These are phyloP conservation scores for Penicillium sp. DNA, from an alignment of 2,329 filamentous ascomycete genomes.

Conservation along the genomic window DNA sequence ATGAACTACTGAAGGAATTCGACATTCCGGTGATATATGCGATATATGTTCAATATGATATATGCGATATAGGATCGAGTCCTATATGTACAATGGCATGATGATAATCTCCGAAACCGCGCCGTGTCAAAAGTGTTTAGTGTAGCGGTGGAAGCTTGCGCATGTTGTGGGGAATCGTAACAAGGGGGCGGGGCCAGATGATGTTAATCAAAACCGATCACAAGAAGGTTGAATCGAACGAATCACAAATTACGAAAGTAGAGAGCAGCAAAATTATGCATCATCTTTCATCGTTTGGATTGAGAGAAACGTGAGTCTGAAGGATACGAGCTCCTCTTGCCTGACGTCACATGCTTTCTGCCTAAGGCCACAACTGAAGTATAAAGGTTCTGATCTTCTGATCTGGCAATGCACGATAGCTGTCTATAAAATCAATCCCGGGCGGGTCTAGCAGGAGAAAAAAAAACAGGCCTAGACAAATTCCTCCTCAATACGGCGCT, in stretches of 20 bases:
- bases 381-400: not conserved
- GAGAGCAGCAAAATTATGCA: not conserved
- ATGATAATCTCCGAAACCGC: not conserved
- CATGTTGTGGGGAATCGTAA: not conserved
- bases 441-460: not conserved
- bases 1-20: slow-evolving; percentile 3
- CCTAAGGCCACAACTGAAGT: slow-evolving; percentile 10
- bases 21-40: not conserved
- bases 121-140: not conserved
- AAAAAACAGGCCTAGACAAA: slow-evolving; percentile 14
- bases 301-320: not conserved
- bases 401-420: not conserved
- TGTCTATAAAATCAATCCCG: not conserved
- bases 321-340: not conserved
- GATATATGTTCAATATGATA: slow-evolving; percentile 2
- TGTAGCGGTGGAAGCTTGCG: not conserved
- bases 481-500: slow-evolving; percentile 21
- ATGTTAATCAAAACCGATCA: not conserved
- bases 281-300: not conserved
- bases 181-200: not conserved
- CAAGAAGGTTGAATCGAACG: not conserved
- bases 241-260: not conserved
- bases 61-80: not conserved
- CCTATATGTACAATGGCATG: not conserved
- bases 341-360: slow-evolving; percentile 15